Conservation (phyloP, 176 grass and related monocot species). For the Triticum dicoccoides region DNA sequence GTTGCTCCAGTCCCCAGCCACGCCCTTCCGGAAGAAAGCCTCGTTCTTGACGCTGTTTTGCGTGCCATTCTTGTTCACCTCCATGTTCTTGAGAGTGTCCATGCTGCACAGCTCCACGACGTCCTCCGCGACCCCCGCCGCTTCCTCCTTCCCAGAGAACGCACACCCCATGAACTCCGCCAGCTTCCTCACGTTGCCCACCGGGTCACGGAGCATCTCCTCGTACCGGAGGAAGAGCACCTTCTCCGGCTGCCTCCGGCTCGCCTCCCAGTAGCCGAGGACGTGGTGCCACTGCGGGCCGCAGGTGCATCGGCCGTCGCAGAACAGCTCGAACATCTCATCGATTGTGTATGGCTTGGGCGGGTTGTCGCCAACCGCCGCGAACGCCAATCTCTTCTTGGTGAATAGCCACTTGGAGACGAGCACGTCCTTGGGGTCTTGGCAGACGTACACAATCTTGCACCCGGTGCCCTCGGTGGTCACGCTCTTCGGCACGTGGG, state of each 20-base stretch:
- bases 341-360: not conserved
- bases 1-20: constrained; percentile 29
- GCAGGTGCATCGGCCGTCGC: not conserved
- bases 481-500: constrained; percentile 17
- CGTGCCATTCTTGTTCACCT: not conserved
- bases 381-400: not conserved
- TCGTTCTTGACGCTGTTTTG: not conserved
- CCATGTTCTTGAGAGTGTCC: not conserved
- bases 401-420: constrained; percentile 27
- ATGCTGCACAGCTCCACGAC: constrained; percentile 33
- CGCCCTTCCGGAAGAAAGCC: constrained; percentile 31
- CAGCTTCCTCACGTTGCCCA: not conserved
- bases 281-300: constrained; percentile 38
- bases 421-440: constrained; percentile 46
- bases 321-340: constrained; percentile 14
- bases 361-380: too few species aligned
- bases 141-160: constrained; percentile 25
- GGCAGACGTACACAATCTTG: constrained; percentile 33
- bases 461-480: not conserved
- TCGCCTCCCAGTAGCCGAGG: constrained; percentile 32
- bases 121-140: not conserved
- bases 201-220: constrained; percentile 21
- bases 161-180: constrained; percentile 35
- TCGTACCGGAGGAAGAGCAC: constrained; percentile 46
- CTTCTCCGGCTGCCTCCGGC: not conserved